Conservation (phyloP, 768 basidiomycete genomes). For the Suillus lakei region DNA sequence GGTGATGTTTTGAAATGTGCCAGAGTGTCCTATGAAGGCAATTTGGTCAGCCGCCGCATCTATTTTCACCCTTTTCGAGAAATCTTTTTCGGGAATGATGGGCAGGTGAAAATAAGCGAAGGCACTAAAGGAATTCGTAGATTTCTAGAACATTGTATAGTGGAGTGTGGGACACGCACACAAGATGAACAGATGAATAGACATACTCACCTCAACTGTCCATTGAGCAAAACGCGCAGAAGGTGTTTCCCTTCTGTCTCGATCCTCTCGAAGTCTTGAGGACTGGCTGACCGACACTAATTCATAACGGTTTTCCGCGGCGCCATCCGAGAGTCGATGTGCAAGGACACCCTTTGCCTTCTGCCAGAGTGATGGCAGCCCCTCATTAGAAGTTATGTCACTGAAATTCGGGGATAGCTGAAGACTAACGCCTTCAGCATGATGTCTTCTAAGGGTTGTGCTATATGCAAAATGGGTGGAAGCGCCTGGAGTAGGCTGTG, state of each 20-base stretch:
- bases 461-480: constrained; percentile 82
- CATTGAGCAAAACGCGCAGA: constrained; percentile 72
- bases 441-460: constrained; percentile 76
- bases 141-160: constrained; percentile 9
- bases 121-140: constrained; percentile 6
- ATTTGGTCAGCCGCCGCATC: constrained; percentile 2
- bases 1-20: constrained; percentile 69
- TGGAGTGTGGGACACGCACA: neutral
- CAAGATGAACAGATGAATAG: constrained; percentile 1
- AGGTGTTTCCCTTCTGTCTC: constrained; percentile 48
- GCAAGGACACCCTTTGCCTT: constrained; percentile 39
- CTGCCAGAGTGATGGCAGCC: constrained; percentile 50
- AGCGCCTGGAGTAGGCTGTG: constrained; percentile 67
- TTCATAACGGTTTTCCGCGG: constrained; percentile 46
- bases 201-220: constrained; percentile 59
- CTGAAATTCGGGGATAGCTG: constrained; percentile 49
- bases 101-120: neutral
- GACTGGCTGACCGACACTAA: constrained; percentile 23
- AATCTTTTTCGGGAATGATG: neutral
- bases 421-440: constrained; percentile 50
- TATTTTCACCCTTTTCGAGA: neutral
- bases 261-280: constrained; percentile 34
- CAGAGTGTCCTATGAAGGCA: constrained; percentile 66
- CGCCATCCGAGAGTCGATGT: constrained; percentile 18
- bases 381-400: constrained; percentile 40